Evolutionary conservation across 2,329 filamentous ascomycete species (phyloP).

Genomic region (Aspergillus pseudoviridinutans): DNA sequence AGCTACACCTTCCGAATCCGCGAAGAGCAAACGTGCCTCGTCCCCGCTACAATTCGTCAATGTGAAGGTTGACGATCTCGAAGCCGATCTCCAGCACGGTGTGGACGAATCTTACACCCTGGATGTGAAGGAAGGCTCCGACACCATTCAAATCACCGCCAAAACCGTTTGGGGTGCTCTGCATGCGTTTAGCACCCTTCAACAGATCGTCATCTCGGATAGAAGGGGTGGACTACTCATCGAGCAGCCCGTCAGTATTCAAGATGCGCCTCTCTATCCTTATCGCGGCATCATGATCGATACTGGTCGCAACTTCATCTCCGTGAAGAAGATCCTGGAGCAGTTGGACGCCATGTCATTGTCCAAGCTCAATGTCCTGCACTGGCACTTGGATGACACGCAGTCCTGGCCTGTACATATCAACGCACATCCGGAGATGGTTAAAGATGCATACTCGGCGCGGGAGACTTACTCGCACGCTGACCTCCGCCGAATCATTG

Average conservation of each 20-base stretch:
- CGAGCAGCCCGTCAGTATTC: constrained; percentile 51
- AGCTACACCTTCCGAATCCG: constrained; percentile 16
- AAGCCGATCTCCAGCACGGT: constrained; percentile 51
- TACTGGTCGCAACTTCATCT: constrained; percentile 53
- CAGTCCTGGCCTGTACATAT: constrained; percentile 56
- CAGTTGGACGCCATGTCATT: constrained; percentile 54
- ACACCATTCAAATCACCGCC: constrained; percentile 44
- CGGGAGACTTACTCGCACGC: constrained; percentile 45
- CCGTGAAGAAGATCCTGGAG: constrained; percentile 49
- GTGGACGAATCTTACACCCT: constrained; percentile 57
- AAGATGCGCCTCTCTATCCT: constrained; percentile 50
- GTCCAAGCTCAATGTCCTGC: constrained; percentile 55
- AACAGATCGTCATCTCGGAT: constrained; percentile 52
- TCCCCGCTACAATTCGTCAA: constrained; percentile 41
- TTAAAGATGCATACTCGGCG: constrained; percentile 51
- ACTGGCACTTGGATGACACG: constrained; percentile 55
- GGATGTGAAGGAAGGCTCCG: constrained; percentile 38
- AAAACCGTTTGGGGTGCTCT: constrained; percentile 53
- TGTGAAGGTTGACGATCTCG: constrained; percentile 43
- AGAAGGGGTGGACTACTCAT: constrained; percentile 44
- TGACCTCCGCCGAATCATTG: constrained; percentile 44
- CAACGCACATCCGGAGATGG: constrained; percentile 49
- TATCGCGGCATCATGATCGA: constrained; percentile 56
- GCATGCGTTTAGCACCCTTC: constrained; percentile 55
- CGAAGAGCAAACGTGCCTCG: constrained; percentile 28